Evolutionary conservation across 257 asterid species (phyloP), one percentile per base, ranked within the genome.

Genomic region (Plantago elongata): DNA sequence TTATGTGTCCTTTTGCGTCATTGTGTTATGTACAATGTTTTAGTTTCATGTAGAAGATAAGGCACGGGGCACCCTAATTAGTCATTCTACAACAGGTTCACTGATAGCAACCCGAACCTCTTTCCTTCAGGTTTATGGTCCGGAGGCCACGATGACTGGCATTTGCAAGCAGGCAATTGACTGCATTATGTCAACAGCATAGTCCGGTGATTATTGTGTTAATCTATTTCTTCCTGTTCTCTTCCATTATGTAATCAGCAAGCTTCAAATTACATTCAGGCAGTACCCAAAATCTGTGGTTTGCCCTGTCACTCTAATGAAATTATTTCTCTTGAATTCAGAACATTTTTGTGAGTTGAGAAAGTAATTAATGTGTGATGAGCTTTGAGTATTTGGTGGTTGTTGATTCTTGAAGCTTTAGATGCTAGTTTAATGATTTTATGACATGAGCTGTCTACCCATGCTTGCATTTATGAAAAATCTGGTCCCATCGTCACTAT

Each of bases 71-170:
- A 34, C 40, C 40, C 7, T 34, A 34, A 34, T 5, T 34, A 37
- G 30, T 44, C 29, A 9, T n/a, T 43, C 14, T 34, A 34, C 40
- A 34, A 11, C 17, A 11, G 11, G 11, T 57, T 57, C 18, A 17
- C 3, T 7, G 12, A 5, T 13, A 50, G n/a, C 60, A 34, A 64
- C 45, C 11, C 12, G 22, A 16, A 59, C 46, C 12, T 5, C 44
- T 16, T 49, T 11, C 51, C 9, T 66, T 72, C 71, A 88, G 96
- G 89, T 88, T 61, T 85, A 88, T 18, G 96, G 96, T 52, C 96
- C 91, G 10, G 96, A 83, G 85, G 96, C 96, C 49, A 88, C 96
- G 56, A 88, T 88, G 95, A 88, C 94, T 29, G 96, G 96, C 57
- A 88, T 88, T 58, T 85, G 94, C 70, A 85, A 88, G 82, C 74